Evolutionary conservation across 1,284 basidiomycete species (phyloP), one percentile per base, ranked within the genome.

Genomic region (Apiotrichum montevideense): DNA sequence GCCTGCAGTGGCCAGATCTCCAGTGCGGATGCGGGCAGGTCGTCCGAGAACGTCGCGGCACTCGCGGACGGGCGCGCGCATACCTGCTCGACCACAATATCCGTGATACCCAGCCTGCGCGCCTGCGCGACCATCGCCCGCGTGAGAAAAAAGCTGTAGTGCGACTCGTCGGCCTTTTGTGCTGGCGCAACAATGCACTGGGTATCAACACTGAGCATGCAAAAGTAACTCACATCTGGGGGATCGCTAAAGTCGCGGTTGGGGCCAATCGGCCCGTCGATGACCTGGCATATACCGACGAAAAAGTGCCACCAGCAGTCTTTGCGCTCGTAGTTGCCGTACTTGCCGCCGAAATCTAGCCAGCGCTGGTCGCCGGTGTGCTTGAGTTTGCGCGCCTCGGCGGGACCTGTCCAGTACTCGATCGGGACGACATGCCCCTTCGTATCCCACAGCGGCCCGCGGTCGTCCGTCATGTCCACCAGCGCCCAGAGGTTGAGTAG

Each of bases 391-490:
- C 61, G 41, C 4, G 66, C 55, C 4, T 39, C 47, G 13, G 64
- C 51, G 6, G 67, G 63, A 1, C 63, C 62, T 21, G 62, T 55
- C 68, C 70, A 76, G 52, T 65, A 76, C n/a, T 67, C 66, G 29
- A 66, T 58, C 2, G 68, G 58, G 3, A 72, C 64, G 29, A 75
- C 69, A 8, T 63, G 63, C 2, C 59, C 63, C 53, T 67, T 62
- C 4, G 72, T 71, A 58, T 76, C 71, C 74, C 74, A 76, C 11
- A 74, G 59, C 2, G 71, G 58, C 1, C 74, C 74, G 1, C 59
- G 33, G 54, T 73, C 72, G 51, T 73, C 72, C 13, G 72, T 71
- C 13, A 64, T 50, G 54, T 76, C 74, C 47, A 71, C 65, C 11
- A 76, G 61, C 15, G 64, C 59, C 67, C 72, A 70, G 8, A 71